Percentiles rank a stretch among this genome's conserved stretches.
These are phyloP conservation scores for Oidium heveae DNA, from an alignment of 2,329 filamentous ascomycete species.

Conservation along the genomic window DNA sequence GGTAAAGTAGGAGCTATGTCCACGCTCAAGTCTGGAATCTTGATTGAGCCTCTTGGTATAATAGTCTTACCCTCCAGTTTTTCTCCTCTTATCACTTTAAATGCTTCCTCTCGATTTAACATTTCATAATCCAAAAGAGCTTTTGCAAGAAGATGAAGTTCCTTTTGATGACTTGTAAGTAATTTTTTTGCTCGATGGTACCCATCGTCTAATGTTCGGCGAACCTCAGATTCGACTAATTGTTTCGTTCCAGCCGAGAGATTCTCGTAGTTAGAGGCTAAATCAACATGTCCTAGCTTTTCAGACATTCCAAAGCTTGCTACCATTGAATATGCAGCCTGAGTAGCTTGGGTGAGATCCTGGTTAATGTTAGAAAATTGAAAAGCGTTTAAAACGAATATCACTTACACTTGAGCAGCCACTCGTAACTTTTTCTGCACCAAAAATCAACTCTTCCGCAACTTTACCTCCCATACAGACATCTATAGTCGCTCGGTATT, in stretches of 20 bases:
- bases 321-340: conserved; percentile 66
- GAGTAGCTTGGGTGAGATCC: conserved; percentile 68
- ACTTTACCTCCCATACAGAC: conserved; percentile 68
- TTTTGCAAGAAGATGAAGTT: conserved; percentile 68
- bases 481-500: conserved; percentile 61
- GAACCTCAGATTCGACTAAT: conserved; percentile 70
- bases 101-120: conserved; percentile 65
- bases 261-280: conserved; percentile 52
- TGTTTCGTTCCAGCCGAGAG: conserved; percentile 72
- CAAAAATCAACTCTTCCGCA: conserved; percentile 77
- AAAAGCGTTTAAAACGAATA: background rate
- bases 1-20: conserved; percentile 4
- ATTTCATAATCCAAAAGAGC: conserved; percentile 91
- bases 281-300: conserved; percentile 70
- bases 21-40: conserved; percentile 26
- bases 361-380: conserved; percentile 16
- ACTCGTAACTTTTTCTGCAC: conserved; percentile 71
- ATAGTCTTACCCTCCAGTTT: conserved; percentile 45
- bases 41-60: conserved; percentile 34
- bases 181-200: conserved; percentile 48
- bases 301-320: conserved; percentile 76
- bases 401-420: conserved; percentile 24
- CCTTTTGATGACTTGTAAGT: conserved; percentile 49
- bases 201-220: conserved; percentile 59
- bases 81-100: conserved; percentile 71